Evolutionary conservation across 1,284 basidiomycete genomes (phyloP).

Genomic region (Leucoagaricus sp.): DNA sequence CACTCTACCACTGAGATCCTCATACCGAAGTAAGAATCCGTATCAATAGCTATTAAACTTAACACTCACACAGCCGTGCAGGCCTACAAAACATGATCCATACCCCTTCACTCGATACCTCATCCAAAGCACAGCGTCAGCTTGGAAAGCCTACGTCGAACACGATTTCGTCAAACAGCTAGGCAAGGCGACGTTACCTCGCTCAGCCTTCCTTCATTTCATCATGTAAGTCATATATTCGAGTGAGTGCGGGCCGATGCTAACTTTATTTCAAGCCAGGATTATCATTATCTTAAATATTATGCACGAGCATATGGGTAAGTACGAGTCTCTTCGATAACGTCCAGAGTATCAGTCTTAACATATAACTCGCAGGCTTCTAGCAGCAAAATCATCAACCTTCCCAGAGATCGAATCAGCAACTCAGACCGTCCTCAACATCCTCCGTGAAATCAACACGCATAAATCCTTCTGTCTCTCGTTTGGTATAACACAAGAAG

Average conservation of each 20-base stretch:
- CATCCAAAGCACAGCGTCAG: conserved; percentile 53
- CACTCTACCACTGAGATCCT: conserved; percentile 56
- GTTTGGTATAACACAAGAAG: conserved; percentile 66
- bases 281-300: conserved; percentile 78
- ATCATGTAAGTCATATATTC: conserved; percentile 58
- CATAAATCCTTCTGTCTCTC: conserved; percentile 72
- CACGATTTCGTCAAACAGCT: conserved; percentile 84
- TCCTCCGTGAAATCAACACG: conserved; percentile 73
- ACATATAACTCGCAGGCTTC: conserved; percentile 47
- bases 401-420: conserved; percentile 70
- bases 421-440: conserved; percentile 63
- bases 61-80: conserved; percentile 27
- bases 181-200: conserved; percentile 69
- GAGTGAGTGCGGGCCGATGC: not conserved
- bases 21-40: conserved; percentile 57
- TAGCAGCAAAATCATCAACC: conserved; percentile 75
- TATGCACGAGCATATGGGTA: conserved; percentile 77
- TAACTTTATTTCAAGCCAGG: conserved; percentile 51
- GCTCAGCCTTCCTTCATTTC: conserved; percentile 79
- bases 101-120: conserved; percentile 73
- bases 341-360: not conserved
- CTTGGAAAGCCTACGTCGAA: conserved; percentile 80
- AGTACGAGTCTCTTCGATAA: conserved; percentile 18
- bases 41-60: not conserved
- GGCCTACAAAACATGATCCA: conserved; percentile 61